Percentiles rank a stretch among this genome's conserved stretches.
Conservation (phyloP, 1,139 yeast species). For the Komagataea norvegica region DNA sequence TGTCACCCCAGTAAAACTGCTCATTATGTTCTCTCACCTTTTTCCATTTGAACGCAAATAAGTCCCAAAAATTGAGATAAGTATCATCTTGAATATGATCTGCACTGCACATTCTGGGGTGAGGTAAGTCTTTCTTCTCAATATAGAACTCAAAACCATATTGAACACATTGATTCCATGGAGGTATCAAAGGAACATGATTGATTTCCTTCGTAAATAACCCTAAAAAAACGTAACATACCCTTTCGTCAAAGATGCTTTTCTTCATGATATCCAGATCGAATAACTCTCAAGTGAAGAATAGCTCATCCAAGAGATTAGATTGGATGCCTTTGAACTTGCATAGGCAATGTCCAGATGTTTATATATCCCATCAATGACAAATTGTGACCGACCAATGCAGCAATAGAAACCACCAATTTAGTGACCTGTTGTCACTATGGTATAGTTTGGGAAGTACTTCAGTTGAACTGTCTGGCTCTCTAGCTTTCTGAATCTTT, state of each 20-base stretch:
- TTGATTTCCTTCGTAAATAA: constrained; percentile 56
- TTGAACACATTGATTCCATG: constrained; percentile 39
- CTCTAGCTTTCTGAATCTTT: constrained; percentile 37
- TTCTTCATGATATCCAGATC: constrained; percentile 12
- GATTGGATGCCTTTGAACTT: constrained; percentile 62
- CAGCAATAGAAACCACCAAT: constrained; percentile 68
- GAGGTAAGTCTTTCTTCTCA: constrained; percentile 42
- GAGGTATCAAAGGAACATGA: constrained; percentile 55
- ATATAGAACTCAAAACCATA: constrained; percentile 51
- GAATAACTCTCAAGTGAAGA: constrained; percentile 33
- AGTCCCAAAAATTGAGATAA: constrained; percentile 16
- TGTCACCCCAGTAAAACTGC: constrained; percentile 19
- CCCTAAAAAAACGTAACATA: constrained; percentile 51
- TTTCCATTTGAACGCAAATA: constrained; percentile 14
- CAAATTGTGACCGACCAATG: constrained; percentile 56
- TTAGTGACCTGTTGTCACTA: constrained; percentile 64
- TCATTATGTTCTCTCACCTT: constrained; percentile 18
- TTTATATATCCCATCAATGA: constrained; percentile 44
- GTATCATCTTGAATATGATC: constrained; percentile 11
- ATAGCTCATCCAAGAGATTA: constrained; percentile 46
- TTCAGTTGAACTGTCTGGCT: constrained; percentile 29
- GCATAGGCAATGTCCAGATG: constrained; percentile 58
- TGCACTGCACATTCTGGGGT: constrained; percentile 33
- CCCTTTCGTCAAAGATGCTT: constrained; percentile 31
- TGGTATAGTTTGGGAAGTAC: constrained; percentile 36